Conservation (phyloP, 495 filamentous ascomycete species). For the Podospora fimiseda region DNA sequence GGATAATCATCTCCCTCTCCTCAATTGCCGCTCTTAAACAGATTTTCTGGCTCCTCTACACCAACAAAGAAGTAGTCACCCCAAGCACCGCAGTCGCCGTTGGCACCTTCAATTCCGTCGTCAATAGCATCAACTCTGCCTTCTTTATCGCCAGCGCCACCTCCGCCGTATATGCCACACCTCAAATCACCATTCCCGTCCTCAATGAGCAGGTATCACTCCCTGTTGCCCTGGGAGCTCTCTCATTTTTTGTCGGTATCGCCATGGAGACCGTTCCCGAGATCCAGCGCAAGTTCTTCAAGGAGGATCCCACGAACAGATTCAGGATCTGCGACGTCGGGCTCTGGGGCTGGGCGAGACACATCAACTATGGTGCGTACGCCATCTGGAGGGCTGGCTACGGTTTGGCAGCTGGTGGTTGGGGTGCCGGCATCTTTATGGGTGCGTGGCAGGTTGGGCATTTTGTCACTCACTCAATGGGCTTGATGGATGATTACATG, state of each 20-base stretch:
- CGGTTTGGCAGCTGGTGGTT: constrained; percentile 43
- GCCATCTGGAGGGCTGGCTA: constrained; percentile 51
- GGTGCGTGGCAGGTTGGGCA: constrained; percentile 38
- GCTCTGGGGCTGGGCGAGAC: constrained; percentile 47
- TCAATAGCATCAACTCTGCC: constrained; percentile 43
- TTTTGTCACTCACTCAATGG: constrained; percentile 41
- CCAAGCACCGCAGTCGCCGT: constrained; percentile 28
- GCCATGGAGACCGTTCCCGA: constrained; percentile 45
- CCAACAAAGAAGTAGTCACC: constrained; percentile 41
- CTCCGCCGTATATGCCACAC: constrained; percentile 27
- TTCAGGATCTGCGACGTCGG: constrained; percentile 50
- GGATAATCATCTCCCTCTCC: constrained; percentile 44
- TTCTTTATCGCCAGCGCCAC: constrained; percentile 37
- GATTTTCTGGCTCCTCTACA: constrained; percentile 35
- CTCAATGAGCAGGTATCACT: not conserved
- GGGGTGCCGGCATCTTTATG: constrained; percentile 33
- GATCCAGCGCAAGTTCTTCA: constrained; percentile 49
- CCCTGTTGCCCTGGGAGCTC: constrained; percentile 35
- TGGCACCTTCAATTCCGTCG: constrained; percentile 37
- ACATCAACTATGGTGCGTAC: constrained; percentile 55
- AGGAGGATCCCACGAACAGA: constrained; percentile 44
- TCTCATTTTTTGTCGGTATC: constrained; percentile 43
- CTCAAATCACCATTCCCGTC: constrained; percentile 9
- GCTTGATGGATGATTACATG: constrained; percentile 38
- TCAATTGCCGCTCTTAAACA: constrained; percentile 46